Conservation (phyloP, 2,329 filamentous ascomycete species). For the Fusarium tanahbumbuense region DNA sequence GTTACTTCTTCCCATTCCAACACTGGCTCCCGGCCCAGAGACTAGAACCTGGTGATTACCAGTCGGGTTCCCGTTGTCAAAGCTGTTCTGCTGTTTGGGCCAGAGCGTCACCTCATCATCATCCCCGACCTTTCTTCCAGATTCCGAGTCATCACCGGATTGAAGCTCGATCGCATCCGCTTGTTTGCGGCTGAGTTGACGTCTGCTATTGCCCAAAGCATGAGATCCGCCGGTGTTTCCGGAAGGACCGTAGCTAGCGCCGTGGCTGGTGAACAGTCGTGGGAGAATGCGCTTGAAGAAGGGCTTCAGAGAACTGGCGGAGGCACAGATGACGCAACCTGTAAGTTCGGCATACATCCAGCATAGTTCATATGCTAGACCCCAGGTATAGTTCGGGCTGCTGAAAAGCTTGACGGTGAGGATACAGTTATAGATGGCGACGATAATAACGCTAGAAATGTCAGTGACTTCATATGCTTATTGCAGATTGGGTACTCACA, state of each 20-base stretch:
- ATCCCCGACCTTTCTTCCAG: slow-evolving; percentile 20
- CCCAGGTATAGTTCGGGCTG: slow-evolving; percentile 40
- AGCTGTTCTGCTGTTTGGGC: slow-evolving; percentile 14
- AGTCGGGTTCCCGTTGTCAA: neutral
- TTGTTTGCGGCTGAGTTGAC: slow-evolving; percentile 36
- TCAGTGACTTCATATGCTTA: neutral
- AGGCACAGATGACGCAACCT: slow-evolving; percentile 42
- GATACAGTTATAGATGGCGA: slow-evolving; percentile 40
- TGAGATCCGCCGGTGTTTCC: slow-evolving; percentile 18
- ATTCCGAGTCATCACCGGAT: slow-evolving; percentile 38
- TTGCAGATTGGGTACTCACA: slow-evolving; percentile 1
- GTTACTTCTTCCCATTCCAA: neutral
- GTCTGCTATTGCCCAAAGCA: slow-evolving; percentile 20
- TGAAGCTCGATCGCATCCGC: slow-evolving; percentile 39
- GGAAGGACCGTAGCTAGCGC: slow-evolving; percentile 15
- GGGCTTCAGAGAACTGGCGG: slow-evolving; percentile 38
- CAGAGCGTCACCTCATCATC: slow-evolving; percentile 39
- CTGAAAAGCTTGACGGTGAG: slow-evolving; percentile 39
- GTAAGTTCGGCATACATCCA: slow-evolving; percentile 45
- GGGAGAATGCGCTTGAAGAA: slow-evolving; percentile 38
- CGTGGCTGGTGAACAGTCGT: slow-evolving; percentile 15
- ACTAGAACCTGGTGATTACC: slow-evolving; percentile 20
- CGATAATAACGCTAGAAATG: slow-evolving; percentile 30
- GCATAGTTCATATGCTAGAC: slow-evolving; percentile 38
- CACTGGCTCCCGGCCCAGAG: neutral